Base-by-base conservation (phyloP, 2,329 filamentous ascomycete genomes). In the Aspergillus costaricaensis region DNA sequence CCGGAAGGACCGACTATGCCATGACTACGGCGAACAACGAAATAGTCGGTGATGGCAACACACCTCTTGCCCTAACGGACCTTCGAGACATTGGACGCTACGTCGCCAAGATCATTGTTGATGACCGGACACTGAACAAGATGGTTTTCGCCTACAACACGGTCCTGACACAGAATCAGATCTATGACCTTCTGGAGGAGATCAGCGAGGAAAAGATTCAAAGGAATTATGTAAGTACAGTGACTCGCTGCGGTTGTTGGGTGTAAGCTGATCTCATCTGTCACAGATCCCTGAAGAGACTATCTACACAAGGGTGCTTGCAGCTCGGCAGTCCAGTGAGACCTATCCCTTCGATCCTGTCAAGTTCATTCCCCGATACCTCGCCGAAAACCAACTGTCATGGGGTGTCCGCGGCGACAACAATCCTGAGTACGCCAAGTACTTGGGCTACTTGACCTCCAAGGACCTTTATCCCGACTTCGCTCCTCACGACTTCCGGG, bases 401-500 rank as follows among this genome's bases (percentile, higher is more conserved):
- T 81, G 76, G 76, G 79, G 76, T 15, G 66, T 85, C 21, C 76
- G 83, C 1, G 81, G 79, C 1, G 84, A 88, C 63, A 85, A 85
- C 68, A 81, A 75, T 9, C 81, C 80, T 0, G 80, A 83, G 57
- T 76, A 80, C 62, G 85, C 85, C 10, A 74, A 77, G 53, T 86
- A 85, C 62, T 73, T 87, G 5, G 83, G 83, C 2, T 86, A 86
- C 67, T 60, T 86, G 17, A 74, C 79, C 57, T 77, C 74, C 32
- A 81, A 80, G 64, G 80, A 86, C 17, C 72, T 86, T 23, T 86
- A 85, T 65, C 84, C 83, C 3, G 82, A 84, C 19, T 74, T 85
- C 57, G 62, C 77, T 55, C 74, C 74, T 1, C 76, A 67, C 32
- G 70, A 71, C 17, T 79, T 81, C 64, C 70, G 71, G 59, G 72